Conservation (phyloP, 176 grass and related monocot genomes). For the Oryza meridionalis region DNA sequence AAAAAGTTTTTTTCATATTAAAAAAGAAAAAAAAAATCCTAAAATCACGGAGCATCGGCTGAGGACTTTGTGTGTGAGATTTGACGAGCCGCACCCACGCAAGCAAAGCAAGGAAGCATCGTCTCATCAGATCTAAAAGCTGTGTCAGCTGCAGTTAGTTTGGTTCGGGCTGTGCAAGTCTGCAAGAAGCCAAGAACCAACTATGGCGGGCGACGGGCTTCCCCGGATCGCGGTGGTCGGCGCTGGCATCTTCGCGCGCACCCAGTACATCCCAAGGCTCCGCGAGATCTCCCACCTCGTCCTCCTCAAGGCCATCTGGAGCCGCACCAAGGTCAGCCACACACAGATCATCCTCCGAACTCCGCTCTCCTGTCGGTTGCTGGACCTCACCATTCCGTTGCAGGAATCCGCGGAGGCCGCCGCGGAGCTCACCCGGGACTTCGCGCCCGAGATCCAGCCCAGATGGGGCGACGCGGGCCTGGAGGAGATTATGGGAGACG, state of each 20-base stretch:
- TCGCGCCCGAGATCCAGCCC: slow-evolving; percentile 67
- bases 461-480: slow-evolving; percentile 92
- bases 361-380: neutral
- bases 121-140: no score
- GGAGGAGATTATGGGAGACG: slow-evolving; percentile 83
- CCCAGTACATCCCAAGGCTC: slow-evolving; percentile 91
- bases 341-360: no score
- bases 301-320: slow-evolving; percentile 85
- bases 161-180: no score
- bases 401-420: slow-evolving; percentile 82
- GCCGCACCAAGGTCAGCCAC: slow-evolving; percentile 59
- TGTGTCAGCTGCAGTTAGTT: no score
- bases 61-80: no score
- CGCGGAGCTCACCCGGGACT: slow-evolving; percentile 73
- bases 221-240: slow-evolving; percentile 79
- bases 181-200: no score
- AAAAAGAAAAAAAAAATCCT: no score
- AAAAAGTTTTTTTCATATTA: no score
- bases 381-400: slow-evolving; percentile 19
- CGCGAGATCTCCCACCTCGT: slow-evolving; percentile 79
- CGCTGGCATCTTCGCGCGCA: slow-evolving; percentile 84
- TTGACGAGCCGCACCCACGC: no score
- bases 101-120: no score
- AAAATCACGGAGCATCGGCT: no score
- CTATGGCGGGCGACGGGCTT: neutral